Percentiles rank a stretch among this genome's conserved stretches.
Conservation (phyloP, 208 protist genomes). For the Spongospora subterranea region DNA sequence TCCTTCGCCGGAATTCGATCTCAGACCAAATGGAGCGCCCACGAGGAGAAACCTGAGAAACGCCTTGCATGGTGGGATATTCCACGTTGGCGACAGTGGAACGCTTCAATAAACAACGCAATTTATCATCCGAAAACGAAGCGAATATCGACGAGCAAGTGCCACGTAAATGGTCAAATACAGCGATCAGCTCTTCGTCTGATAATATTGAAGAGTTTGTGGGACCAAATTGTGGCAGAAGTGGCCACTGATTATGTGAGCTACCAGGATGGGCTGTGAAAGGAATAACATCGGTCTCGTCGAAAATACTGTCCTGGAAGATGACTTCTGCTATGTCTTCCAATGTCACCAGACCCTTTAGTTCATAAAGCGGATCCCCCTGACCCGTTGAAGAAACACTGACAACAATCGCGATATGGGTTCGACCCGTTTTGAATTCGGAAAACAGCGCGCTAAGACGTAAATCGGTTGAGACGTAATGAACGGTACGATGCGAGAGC, state of each 20-base stretch:
- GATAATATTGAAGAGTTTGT: not conserved
- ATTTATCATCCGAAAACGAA: not conserved
- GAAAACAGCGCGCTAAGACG: not conserved
- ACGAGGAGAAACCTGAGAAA: not conserved
- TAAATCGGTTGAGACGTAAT: not conserved
- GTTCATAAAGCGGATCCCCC: constrained; percentile 49
- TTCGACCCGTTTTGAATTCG: not conserved
- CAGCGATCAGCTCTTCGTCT: not conserved
- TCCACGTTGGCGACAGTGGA: not conserved
- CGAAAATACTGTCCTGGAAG: constrained; percentile 67
- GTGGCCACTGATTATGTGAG: not conserved
- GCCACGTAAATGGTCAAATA: not conserved
- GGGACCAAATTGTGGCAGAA: not conserved
- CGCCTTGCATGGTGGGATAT: not conserved
- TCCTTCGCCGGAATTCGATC: not conserved
- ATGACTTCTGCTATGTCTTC: constrained; percentile 72
- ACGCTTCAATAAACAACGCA: not conserved
- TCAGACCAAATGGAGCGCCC: not conserved
- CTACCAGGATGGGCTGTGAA: not conserved
- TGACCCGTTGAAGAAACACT: not conserved
- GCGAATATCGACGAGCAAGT: not conserved
- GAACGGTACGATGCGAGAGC: not conserved
- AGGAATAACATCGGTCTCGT: constrained; percentile 62
- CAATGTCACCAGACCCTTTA: constrained; percentile 70
- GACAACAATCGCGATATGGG: constrained; percentile 8